Evolutionary conservation across 352 stramenopile genomes (phyloP), one percentile per base, ranked within the genome.

Genomic region (Globisporangium perplexum): DNA sequence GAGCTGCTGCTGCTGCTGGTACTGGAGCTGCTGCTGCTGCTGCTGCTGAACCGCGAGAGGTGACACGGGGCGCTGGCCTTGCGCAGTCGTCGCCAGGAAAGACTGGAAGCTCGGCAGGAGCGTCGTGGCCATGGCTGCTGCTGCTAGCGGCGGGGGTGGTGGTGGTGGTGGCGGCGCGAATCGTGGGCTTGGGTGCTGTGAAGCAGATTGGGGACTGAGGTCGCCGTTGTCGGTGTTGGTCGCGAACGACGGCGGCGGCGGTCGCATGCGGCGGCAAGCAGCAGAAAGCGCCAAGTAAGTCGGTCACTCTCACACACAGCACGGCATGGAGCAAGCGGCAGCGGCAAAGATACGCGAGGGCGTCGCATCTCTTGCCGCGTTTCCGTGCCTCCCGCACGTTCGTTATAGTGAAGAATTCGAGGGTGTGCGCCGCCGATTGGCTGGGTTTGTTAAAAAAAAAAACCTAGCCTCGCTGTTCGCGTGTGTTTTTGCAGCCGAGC

Each of bases 71-170:
- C 53, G 51, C 17, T 43, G 41, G 41, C 49, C 30, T 31, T 63
- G 63, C 28, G 59, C 58, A 22, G 74, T 65, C 45, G 63, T 77
- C 54, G 72, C 62, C 35, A 85, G 52, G 62, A 85, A 85, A 22
- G 65, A 66, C 55, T 85, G 69, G 62, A 85, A 85, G 53, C 68
- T 81, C 24, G 74, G 74, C 33, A 85, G 58, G 24, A 79, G 50
- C 20, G 68, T 76, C 67, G 78, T 68, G 56, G 66, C 57, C 69
- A 79, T 72, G 55, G 44, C 52, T 31, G 42, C 14, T 48, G n/a
- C n/a, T n/a, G n/a, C n/a, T n/a, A n/a, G n/a, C n/a, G 10, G 20
- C 36, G 11, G 10, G 8, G 14, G 17, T 24, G 39, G 28, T 44
- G 18, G 42, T 22, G 7, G 31, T 8, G n/a, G 15, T 43, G 26